These are phyloP conservation scores for Lactuca saligna DNA, from an alignment of 129 eudicot genomes.

Conservation along the genomic window DNA sequence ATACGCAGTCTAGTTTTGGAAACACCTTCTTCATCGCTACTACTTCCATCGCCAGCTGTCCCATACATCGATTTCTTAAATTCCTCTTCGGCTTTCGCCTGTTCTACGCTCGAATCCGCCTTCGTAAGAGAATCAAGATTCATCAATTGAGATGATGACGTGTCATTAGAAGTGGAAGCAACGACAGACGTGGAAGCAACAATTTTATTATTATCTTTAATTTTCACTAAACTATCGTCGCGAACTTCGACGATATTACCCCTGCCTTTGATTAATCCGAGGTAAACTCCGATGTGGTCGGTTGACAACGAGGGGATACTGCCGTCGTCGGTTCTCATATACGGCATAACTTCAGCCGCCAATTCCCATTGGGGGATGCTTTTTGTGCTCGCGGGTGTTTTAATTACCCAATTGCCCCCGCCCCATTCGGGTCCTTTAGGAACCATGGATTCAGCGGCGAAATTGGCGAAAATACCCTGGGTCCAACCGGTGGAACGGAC, in stretches of 20 bases:
- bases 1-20: constrained; percentile 72
- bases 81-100: constrained; percentile 89
- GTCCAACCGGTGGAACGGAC: constrained; percentile 99
- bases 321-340: constrained; percentile 96
- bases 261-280: constrained; percentile 86
- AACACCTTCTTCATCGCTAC: constrained; percentile 89
- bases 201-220: too few relatives aligned
- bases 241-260: constrained; percentile 85
- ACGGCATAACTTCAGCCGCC: constrained; percentile 98
- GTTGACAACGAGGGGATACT: constrained; percentile 86
- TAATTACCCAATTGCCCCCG: constrained; percentile 98
- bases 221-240: constrained; percentile 87
- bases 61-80: constrained; percentile 76
- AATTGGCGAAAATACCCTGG: constrained; percentile 97
- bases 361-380: constrained; percentile 93
- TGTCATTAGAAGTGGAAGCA: constrained; percentile 41
- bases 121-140: constrained; percentile 74
- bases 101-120: constrained; percentile 56
- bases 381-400: constrained; percentile 78
- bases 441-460: constrained; percentile 99
- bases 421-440: constrained; percentile 99
- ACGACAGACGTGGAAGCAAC: constrained; percentile 29
- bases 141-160: constrained; percentile 55
- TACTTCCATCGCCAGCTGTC: constrained; percentile 73
- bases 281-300: constrained; percentile 93